Percentiles rank a stretch among this genome's conserved stretches.
Conservation (phyloP, 768 basidiomycete genomes). For the Scleroderma citrinum region DNA sequence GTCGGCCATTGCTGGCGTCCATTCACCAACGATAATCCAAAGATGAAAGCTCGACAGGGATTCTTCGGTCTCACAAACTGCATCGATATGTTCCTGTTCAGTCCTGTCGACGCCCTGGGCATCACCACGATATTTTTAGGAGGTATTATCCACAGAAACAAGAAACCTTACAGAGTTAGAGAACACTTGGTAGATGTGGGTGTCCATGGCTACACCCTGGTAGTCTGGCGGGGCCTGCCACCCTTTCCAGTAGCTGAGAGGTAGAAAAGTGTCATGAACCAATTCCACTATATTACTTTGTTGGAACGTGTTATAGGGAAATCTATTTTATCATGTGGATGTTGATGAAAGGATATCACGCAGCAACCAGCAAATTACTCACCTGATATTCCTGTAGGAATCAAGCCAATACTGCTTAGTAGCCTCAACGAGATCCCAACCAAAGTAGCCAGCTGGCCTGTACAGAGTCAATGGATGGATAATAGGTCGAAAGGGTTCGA, state of each 20-base stretch:
- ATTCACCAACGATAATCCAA: conserved; percentile 87
- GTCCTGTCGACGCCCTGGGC: conserved; percentile 41
- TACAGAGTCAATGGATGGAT: conserved; percentile 2
- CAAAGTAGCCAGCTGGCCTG: conserved; percentile 71
- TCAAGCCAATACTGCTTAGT: conserved; percentile 63
- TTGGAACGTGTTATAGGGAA: conserved; percentile 38
- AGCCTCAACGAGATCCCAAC: conserved; percentile 43
- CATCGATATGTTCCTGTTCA: conserved; percentile 50
- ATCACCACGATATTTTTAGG: conserved; percentile 1
- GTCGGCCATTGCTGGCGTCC: conserved; percentile 73
- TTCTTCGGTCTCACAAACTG: conserved; percentile 47
- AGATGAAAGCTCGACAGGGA: conserved; percentile 50
- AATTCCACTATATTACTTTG: conserved; percentile 56
- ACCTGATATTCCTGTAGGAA: conserved; percentile 73
- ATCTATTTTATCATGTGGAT: conserved; percentile 20
- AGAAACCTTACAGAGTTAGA: conserved; percentile 40
- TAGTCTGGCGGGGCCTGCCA: conserved; percentile 50
- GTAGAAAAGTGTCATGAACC: conserved; percentile 77
- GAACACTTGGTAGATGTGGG: conserved; percentile 78
- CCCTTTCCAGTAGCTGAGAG: conserved; percentile 61
- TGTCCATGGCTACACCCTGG: conserved; percentile 72
- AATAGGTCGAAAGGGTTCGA: background rate
- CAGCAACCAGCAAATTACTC: background rate
- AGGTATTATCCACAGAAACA: background rate
- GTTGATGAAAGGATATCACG: no score